Evolutionary conservation across 2,329 filamentous ascomycete species (phyloP), one percentile per base, ranked within the genome.

Genomic region (Geoglossum cookeanum): DNA sequence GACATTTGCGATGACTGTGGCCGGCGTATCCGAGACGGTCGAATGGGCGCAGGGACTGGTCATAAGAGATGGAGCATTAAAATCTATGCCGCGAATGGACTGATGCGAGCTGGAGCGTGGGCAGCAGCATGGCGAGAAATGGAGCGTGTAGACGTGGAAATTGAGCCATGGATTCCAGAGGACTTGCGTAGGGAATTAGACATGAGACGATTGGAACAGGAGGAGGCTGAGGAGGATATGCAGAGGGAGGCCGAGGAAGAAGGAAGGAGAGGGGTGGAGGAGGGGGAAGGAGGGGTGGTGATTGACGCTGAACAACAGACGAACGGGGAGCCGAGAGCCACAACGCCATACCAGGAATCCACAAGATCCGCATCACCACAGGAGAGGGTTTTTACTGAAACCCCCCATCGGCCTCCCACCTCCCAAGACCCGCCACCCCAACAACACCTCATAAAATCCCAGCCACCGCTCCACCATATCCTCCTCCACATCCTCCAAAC

Each of bases 111-210:
- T 4, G 88, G 88, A 0, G 91, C 92, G 0, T 98, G 92, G 92
- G 80, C 80, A 3, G 90, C 90, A 1, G 91, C 87, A 59, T 98
- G 91, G 91, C 85, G 81, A 63, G 91, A 97, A 69, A 98, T 98
- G 92, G 92, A 98, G 71, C 80, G 91, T n/a, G 87, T 97, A 0
- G 92, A 98, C 65, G 87, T 94, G 1, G 91, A 97, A 69, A 80
- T 98, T 56, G 80, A 86, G 64, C 85, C 92, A 3, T 78, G 83
- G 65, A 76, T 89, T 9, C 78, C 81, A 17, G 68, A 78, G 0
- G 69, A 74, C 1, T 66, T 84, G 11, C 75, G 81, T 57, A 75
- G 76, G 17, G 79, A 81, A 61, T 70, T 89, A 22, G 78, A 81
- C n/a, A 17, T 42, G 30, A 32, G 30, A 13, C 47, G 44, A 15